These are phyloP conservation scores for Moricandia moricandioides DNA, from an alignment of 345 rosid species.

Conservation along the genomic window DNA sequence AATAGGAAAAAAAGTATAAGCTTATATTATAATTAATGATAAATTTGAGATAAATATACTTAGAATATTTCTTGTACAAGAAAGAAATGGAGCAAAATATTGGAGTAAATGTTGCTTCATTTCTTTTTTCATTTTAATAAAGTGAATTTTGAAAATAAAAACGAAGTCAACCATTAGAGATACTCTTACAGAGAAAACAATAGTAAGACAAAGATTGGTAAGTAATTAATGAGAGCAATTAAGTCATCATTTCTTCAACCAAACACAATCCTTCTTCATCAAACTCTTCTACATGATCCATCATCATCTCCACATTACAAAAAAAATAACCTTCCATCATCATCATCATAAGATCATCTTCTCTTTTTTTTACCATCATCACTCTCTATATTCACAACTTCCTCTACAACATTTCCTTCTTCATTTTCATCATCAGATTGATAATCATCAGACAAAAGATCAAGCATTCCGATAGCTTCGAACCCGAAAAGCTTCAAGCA, in stretches of 20 bases:
- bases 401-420: constrained; percentile 15
- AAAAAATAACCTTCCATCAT: neutral
- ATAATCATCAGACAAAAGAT: constrained; percentile 35
- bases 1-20: too few species aligned
- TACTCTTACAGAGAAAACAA: too few species aligned
- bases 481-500: constrained; percentile 45
- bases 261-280: constrained; percentile 48
- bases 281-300: neutral
- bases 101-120: too few species aligned
- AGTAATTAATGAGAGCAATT: neutral
- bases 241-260: constrained; percentile 47
- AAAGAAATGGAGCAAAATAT: too few species aligned
- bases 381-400: constrained; percentile 17
- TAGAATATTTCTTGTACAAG: too few species aligned
- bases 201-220: too few species aligned
- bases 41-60: too few species aligned
- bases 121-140: too few species aligned
- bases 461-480: constrained; percentile 52
- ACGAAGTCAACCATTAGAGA: too few species aligned
- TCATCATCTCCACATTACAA: constrained; percentile 30
- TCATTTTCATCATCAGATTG: neutral
- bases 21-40: too few species aligned
- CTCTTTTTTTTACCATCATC: neutral
- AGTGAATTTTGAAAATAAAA: too few species aligned
- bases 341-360: neutral